Conservation (phyloP, 2,329 filamentous ascomycete genomes). For the Aspergillus viridinutans region DNA sequence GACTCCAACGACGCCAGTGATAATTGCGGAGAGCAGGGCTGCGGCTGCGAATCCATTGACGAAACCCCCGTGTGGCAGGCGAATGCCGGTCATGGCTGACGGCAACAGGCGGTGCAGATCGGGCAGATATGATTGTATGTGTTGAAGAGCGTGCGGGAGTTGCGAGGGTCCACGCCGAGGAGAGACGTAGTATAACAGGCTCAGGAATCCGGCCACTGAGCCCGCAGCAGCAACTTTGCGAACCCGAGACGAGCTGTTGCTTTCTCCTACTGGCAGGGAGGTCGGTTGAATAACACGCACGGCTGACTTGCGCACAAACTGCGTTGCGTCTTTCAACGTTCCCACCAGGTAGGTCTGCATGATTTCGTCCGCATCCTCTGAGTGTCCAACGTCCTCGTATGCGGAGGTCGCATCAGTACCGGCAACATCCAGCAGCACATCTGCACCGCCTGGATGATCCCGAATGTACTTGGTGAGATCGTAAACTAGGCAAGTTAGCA, state of each 20-base stretch:
- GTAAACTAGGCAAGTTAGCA: constrained; percentile 45
- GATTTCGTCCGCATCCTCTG: constrained; percentile 43
- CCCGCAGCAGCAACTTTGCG: not conserved
- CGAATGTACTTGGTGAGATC: constrained; percentile 54
- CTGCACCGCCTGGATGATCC: constrained; percentile 52
- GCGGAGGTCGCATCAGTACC: constrained; percentile 40
- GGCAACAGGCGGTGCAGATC: not conserved
- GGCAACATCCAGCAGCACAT: constrained; percentile 38
- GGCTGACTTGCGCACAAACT: constrained; percentile 11
- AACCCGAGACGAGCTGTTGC: not conserved
- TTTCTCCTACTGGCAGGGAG: not conserved
- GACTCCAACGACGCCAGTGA: constrained; percentile 7
- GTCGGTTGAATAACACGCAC: constrained; percentile 18
- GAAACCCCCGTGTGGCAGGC: constrained; percentile 10
- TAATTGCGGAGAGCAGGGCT: constrained; percentile 6
- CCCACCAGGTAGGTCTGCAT: constrained; percentile 36
- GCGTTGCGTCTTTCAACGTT: constrained; percentile 23
- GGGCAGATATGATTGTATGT: not conserved
- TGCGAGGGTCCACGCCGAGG: not conserved
- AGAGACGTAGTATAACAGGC: not conserved
- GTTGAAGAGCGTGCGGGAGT: not conserved
- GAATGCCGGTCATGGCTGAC: not conserved
- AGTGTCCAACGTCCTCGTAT: constrained; percentile 46
- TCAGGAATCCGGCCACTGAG: not conserved
- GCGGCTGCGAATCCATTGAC: constrained; percentile 19